Evolutionary conservation across 2,329 filamentous ascomycete species (phyloP), one percentile per base, ranked within the genome.

Genomic region (Botryotinia globosa): DNA sequence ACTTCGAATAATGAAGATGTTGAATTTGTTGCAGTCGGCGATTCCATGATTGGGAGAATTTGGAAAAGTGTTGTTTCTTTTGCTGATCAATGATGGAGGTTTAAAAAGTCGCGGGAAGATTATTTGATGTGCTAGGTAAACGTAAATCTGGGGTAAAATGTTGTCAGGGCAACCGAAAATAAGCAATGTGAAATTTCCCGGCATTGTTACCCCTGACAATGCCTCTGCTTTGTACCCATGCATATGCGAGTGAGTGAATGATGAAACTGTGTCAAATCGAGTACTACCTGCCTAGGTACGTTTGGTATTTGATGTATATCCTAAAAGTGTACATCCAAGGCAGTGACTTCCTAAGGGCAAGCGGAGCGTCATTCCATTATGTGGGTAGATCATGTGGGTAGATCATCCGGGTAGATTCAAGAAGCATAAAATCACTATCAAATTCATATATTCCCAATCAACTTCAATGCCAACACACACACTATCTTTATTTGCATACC

Each of bases 1-100:
- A 98, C 95, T 83, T 98, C 91, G 81, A 98, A 98, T 54, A 98
- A 88, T 74, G 88, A 89, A 22, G 83, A 79, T 71, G 85, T 80
- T 5, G 83, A 79, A 78, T 85, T 87, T 29, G 18, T 56, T 73
- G 82, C 79, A 32, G 81, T 75, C 18, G 69, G 34, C 72, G 81
- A 74, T 65, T 82, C 82, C 83, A 85, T 85, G 22, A 45, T 56
- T 56, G 44, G 44, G 25, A 12, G 39, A 63, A 37, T 14, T 20
- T 58, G 51, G 37, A 42, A 44, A 68, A 45, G 67, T 45, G 67
- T 29, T 69, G 67, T 69, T 69, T 62, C 42, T 37, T n/a, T 29
- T 25, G 54, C 39, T n/a, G 39, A 62, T 62, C 51, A 22, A 18
- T 29, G 34, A 66, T 45, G 67, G 67, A 62, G 67, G 59, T 62